Base-by-base conservation (phyloP, 805 yeast species). In the Metschnikowia gruessii region DNA sequence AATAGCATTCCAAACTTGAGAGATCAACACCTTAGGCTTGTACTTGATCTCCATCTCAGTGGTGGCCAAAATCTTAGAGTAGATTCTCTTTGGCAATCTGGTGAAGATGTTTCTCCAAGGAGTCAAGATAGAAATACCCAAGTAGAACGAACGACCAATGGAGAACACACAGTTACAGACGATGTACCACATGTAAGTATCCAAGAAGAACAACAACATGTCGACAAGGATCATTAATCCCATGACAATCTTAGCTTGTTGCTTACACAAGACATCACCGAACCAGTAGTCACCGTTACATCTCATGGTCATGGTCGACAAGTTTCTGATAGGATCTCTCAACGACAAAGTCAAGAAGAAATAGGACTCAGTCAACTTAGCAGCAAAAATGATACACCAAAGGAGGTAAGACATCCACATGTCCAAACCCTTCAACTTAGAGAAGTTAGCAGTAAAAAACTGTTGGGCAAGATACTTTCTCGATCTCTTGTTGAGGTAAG, bases 21-120 rank as follows among this genome's bases (percentile, higher is more conserved):
- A 90, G 61, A 94, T 92, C 67, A 94, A 79, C 56, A 94, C 97
- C 81, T 94, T 94, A 57, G 99, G 98, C 74, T 94, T 92, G 75
- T 94, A 94, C 76, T 94, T 92, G 66, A 92, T 89, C 75, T 94
- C 98, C 99, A 95, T 92, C 68, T 94, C 98, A 56, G 96, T 87
- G 31, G 99, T 94, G 39, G 98, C 98, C 72, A 94, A 81, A 56
- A 94, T 85, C 81, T 94, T 94, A 46, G 97, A 89, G 78, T 94
- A 95, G 58, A 94, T 89, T 83, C 99, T 89, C 83, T 94, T 94
- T 66, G 99, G 99, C 66, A 94, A 76, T 72, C 99, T 85, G 45
- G 97, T 84, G 78, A 92, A 94, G 59, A 94, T 91, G 69, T 95
- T 94, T 82, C 98, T 88, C 99, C 99, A 94, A 53, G 99, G 99